phyloP scores from a whole-genome alignment of 129 eudicot species.

The Solidago caesia region DNA sequence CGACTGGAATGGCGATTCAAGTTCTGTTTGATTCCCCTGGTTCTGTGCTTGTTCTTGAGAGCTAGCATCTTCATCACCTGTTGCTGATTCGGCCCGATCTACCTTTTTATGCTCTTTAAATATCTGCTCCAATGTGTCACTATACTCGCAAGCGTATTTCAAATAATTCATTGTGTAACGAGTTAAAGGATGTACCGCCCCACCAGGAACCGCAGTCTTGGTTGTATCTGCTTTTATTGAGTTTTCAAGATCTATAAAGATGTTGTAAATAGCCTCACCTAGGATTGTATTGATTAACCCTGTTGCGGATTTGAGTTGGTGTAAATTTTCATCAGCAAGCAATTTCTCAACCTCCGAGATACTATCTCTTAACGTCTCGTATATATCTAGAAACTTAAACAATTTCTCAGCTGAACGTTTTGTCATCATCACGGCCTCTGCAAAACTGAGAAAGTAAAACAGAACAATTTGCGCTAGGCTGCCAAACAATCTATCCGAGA shows the following conservation, averaged over 20 bases:
- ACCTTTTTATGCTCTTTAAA: conserved; percentile 55
- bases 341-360: conserved; percentile 37
- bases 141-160: conserved; percentile 62
- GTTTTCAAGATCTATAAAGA: conserved; percentile 70
- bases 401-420: conserved; percentile 75
- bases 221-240: conserved; percentile 53
- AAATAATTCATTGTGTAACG: conserved; percentile 78
- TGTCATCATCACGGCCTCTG: conserved; percentile 64
- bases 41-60: conserved; percentile 18
- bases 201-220: conserved; percentile 74
- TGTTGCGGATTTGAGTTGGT: conserved; percentile 44
- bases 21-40: not conserved
- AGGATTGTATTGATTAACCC: conserved; percentile 38
- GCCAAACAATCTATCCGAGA: conserved; percentile 33
- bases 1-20: conserved; percentile 48
- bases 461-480: conserved; percentile 35
- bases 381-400: conserved; percentile 72
- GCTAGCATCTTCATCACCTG: conserved; percentile 29
- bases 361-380: conserved; percentile 54
- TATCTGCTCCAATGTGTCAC: conserved; percentile 61
- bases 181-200: conserved; percentile 84
- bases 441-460: conserved; percentile 49
- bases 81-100: conserved; percentile 44
- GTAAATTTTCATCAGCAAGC: conserved; percentile 24
- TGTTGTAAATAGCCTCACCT: conserved; percentile 63